phyloP scores from a whole-genome alignment of 208 protist species.

The Acanthamoeba lenticulata region DNA sequence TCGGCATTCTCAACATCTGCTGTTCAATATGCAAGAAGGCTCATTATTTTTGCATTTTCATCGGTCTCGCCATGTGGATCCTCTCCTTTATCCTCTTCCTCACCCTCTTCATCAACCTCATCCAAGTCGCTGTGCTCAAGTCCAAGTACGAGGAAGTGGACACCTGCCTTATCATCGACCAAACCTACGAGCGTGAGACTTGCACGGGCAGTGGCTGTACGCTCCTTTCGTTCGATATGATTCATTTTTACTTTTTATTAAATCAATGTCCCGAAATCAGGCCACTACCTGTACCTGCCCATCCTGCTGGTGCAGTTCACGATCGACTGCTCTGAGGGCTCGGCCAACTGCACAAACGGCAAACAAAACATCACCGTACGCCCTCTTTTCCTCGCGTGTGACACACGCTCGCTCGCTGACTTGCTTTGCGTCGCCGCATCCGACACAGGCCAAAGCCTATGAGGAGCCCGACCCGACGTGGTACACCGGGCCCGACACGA shows the following conservation, averaged over 20 bases:
- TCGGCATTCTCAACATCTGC: not conserved
- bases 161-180: not conserved
- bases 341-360: not conserved
- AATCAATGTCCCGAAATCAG: not conserved
- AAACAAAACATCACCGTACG: not conserved
- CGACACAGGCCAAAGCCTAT: not conserved
- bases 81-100: constrained; percentile 33
- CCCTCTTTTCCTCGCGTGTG: not conserved
- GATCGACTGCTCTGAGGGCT: not conserved
- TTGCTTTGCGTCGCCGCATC: not conserved
- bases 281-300: constrained; percentile 12
- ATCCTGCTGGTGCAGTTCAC: constrained; percentile 1
- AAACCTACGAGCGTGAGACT: not conserved
- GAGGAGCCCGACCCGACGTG: not conserved
- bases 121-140: not conserved
- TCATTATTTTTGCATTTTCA: not conserved
- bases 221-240: not conserved
- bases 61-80: not conserved
- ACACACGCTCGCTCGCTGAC: not conserved
- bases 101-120: constrained; percentile 13
- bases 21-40: not conserved
- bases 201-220: not conserved
- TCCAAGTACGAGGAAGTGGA: not conserved
- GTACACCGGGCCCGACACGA: not conserved
- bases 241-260: not conserved